Evolutionary conservation across 169 alveolate species (phyloP).

Genomic region (Cryptosporidium felis): DNA sequence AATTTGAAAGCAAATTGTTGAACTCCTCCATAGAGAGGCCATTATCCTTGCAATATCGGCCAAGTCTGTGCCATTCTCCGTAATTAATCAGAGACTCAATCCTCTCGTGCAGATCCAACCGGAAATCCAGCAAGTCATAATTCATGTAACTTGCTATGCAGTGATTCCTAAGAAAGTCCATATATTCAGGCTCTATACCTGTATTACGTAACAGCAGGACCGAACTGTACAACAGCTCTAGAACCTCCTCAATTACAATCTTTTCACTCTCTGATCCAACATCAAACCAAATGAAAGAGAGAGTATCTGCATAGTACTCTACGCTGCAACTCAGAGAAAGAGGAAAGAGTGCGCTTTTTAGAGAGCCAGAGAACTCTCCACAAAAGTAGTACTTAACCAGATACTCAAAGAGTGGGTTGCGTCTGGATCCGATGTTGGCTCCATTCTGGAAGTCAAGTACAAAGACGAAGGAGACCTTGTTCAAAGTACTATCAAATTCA

Average conservation of each 20-base stretch:
- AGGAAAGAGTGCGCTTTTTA: constrained; percentile 11
- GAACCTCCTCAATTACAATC: neutral
- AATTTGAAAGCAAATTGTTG: neutral
- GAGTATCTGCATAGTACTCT: constrained; percentile 18
- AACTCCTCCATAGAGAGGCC: neutral
- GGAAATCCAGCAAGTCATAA: neutral
- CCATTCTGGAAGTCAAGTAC: neutral
- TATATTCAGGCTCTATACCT: neutral
- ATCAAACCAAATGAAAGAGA: constrained; percentile 5
- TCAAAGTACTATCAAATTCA: neutral
- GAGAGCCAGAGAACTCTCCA: constrained; percentile 43
- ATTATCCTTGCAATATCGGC: neutral
- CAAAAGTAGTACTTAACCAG: constrained; percentile 28
- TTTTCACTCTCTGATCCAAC: neutral
- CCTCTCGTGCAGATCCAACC: neutral
- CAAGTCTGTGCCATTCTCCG: constrained; percentile 14
- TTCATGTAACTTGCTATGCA: constrained; percentile 35
- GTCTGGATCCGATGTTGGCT: neutral
- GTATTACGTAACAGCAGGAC: constrained; percentile 2
- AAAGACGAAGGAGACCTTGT: constrained; percentile 20
- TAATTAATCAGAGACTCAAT: neutral
- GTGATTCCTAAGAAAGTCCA: neutral
- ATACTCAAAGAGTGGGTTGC: constrained; percentile 27
- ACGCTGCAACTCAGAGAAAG: constrained; percentile 1
- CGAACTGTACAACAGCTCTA: constrained; percentile 6